Evolutionary conservation across 441 rosid species (phyloP).

Genomic region (Rhodomyrtus psidioides): DNA sequence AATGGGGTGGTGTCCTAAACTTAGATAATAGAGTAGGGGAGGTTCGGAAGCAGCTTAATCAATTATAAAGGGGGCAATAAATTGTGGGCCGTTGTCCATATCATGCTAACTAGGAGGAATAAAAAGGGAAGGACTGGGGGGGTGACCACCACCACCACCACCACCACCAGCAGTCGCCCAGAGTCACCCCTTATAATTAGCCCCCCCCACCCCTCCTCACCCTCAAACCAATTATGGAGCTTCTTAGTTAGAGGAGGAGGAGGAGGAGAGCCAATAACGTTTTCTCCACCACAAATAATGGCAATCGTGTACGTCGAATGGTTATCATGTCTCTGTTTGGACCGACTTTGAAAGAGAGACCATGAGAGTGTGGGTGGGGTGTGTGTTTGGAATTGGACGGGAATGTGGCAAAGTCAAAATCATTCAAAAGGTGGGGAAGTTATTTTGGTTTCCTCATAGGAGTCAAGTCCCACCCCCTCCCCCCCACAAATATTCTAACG

Average conservation of each 20-base stretch:
- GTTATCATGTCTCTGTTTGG: background rate
- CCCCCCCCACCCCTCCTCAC: background rate
- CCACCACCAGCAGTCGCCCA: background rate
- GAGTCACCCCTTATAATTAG: background rate
- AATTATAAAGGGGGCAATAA: background rate
- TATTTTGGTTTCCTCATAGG: conserved; percentile 16
- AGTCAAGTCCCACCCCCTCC: background rate
- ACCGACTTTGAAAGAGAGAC: background rate
- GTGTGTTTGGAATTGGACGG: background rate
- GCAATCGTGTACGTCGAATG: background rate
- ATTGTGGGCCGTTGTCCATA: background rate
- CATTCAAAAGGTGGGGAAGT: background rate
- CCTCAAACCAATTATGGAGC: background rate
- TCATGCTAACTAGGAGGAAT: background rate
- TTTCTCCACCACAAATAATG: background rate
- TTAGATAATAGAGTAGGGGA: background rate
- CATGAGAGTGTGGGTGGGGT: background rate
- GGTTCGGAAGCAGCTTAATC: background rate
- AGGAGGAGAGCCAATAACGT: background rate
- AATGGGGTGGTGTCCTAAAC: background rate
- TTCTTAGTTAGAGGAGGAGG: background rate
- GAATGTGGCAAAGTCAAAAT: background rate
- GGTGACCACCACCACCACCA: background rate
- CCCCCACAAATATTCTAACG: conserved; percentile 1
- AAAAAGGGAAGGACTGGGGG: background rate